Evolutionary conservation across 768 basidiomycete genomes (phyloP).

Genomic region (Podaxis sp.): DNA sequence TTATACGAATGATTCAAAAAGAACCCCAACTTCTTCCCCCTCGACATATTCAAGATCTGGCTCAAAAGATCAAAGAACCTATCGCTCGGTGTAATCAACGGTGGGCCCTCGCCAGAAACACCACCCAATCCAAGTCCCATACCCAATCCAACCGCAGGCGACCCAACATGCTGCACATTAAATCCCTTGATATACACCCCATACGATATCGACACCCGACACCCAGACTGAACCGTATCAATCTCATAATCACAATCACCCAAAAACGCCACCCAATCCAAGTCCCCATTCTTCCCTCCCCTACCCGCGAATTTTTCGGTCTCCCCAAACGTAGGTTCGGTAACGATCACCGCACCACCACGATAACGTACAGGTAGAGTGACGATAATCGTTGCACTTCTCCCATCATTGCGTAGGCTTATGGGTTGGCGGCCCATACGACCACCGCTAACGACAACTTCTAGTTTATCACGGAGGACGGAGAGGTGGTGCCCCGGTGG

Average conservation of each 20-base stretch:
- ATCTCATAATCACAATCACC: slow-evolving; percentile 74
- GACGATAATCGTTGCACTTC: slow-evolving; percentile 68
- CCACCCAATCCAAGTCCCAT: slow-evolving; percentile 12
- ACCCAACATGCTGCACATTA: slow-evolving; percentile 27
- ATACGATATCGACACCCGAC: slow-evolving; percentile 65
- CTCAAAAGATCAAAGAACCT: slow-evolving; percentile 67
- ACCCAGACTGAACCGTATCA: slow-evolving; percentile 67
- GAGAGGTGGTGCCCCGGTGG: slow-evolving; percentile 68
- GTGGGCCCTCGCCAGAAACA: slow-evolving; percentile 27
- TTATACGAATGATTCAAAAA: slow-evolving; percentile 62
- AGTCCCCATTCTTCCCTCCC: slow-evolving; percentile 57
- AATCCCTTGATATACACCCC: slow-evolving; percentile 67
- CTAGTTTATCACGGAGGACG: slow-evolving; percentile 62
- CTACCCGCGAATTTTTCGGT: slow-evolving; percentile 57
- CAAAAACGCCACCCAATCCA: slow-evolving; percentile 78
- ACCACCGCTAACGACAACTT: slow-evolving; percentile 60
- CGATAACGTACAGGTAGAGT: slow-evolving; percentile 72
- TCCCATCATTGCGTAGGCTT: slow-evolving; percentile 54
- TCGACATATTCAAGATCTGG: slow-evolving; percentile 65
- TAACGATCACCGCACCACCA: slow-evolving; percentile 62
- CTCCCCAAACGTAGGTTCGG: slow-evolving; percentile 46
- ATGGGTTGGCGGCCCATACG: slow-evolving; percentile 52
- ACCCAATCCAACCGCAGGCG: slow-evolving; percentile 23
- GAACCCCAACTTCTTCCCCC: slow-evolving; percentile 71
- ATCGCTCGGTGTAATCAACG: slow-evolving; percentile 70